Evolutionary conservation across 768 basidiomycete genomes (phyloP), one percentile per base, ranked within the genome.

Genomic region (Favolaschia claudopus): DNA sequence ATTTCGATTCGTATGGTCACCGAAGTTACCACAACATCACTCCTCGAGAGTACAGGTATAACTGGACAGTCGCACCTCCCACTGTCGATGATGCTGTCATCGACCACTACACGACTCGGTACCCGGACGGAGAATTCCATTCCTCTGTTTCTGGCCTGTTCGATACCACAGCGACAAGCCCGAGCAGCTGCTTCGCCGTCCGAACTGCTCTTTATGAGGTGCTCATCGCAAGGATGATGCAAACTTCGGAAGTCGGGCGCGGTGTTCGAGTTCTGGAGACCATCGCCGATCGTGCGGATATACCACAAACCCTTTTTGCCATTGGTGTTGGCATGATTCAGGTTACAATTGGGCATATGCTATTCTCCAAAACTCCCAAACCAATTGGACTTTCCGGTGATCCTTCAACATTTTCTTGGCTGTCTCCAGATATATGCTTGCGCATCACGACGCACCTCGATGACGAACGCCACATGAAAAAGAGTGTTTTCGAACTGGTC

Each of bases 11-110:
- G 15, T 71, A 67, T 49, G 66, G 66, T 8, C 51, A 60, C 32
- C 59, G 62, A n/a, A 14, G 42, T 4, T 66, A 50, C 33, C 13
- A 7, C 9, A 12, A n/a, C 0, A 17, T 38, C 7, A 69, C 59
- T 5, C 69, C 70, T 4, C 5, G 17, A 5, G 22, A 67, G 29
- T 58, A 66, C 45, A 46, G 52, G 9, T 70, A 64, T 38, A 47
- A 60, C 44, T 70, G 69, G 68, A 60, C 33, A 33, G 58, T 65
- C 22, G 5, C 44, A 9, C 61, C 70, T 5, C 67, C 67, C 3
- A 4, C 29, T 8, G 55, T 67, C 7, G 62, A 58, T 17, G 46
- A 52, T 8, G 19, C 3, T 15, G 53, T 50, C 5, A 38, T 70
- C 4, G 48, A 17, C 8, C 48, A 39, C 3, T 69, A 61, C 58